phyloP scores from a whole-genome alignment of 352 stramenopile genomes.

The Peronosclerospora sorghi region DNA sequence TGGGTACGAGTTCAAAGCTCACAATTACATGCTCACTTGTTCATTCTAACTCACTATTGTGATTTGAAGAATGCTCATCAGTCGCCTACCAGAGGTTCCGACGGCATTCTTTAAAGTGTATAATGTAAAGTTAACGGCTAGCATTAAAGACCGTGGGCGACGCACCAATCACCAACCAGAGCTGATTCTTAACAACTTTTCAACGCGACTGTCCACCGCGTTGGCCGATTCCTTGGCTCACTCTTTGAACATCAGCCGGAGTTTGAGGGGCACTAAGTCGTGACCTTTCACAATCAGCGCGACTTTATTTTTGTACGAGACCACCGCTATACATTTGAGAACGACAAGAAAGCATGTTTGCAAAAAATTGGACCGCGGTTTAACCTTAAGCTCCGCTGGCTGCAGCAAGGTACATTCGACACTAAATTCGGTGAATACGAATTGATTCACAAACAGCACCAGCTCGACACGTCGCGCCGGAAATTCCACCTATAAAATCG shows the following conservation, averaged over 20 bases:
- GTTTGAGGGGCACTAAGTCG: slow-evolving; percentile 96
- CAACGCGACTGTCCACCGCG: slow-evolving; percentile 91
- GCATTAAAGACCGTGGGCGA: slow-evolving; percentile 92
- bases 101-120: slow-evolving; percentile 99
- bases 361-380: slow-evolving; percentile 99
- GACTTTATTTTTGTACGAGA: slow-evolving; percentile 99
- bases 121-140: slow-evolving; percentile 91
- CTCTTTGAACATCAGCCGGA: slow-evolving; percentile 95
- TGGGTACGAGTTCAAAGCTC: slow-evolving; percentile 33
- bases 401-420: slow-evolving; percentile 98
- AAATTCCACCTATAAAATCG: slow-evolving; percentile 97
- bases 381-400: slow-evolving; percentile 96
- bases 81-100: slow-evolving; percentile 86
- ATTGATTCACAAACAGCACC: slow-evolving; percentile 98
- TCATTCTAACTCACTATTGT: slow-evolving; percentile 13
- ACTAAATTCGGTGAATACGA: slow-evolving; percentile 99
- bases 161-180: slow-evolving; percentile 92
- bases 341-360: slow-evolving; percentile 87
- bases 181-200: slow-evolving; percentile 99
- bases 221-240: slow-evolving; percentile 95
- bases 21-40: slow-evolving; percentile 15
- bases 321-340: slow-evolving; percentile 98
- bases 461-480: slow-evolving; percentile 95
- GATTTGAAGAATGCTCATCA: slow-evolving; percentile 77
- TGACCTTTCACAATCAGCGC: slow-evolving; percentile 99